Evolutionary conservation across 2,329 filamentous ascomycete species (phyloP).

Genomic region (Emericellopsis cladophorae): DNA sequence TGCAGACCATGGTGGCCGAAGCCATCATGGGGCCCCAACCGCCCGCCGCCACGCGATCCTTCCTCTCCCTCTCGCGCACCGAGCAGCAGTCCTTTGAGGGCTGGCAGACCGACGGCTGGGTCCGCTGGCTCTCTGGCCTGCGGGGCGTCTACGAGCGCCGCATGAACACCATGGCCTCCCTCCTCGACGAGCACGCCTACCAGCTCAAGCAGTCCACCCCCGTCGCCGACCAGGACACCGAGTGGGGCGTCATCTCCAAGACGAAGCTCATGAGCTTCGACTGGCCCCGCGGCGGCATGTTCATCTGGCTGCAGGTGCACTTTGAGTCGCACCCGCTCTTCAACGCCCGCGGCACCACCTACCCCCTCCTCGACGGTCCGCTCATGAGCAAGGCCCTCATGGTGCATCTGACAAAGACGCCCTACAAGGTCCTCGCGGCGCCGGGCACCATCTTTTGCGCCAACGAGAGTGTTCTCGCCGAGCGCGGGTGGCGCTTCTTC

Average conservation of each 20-base stretch:
- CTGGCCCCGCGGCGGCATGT: constrained; percentile 84
- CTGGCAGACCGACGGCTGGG: constrained; percentile 79
- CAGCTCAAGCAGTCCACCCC: constrained; percentile 50
- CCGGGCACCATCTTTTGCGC: constrained; percentile 67
- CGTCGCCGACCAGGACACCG: constrained; percentile 27
- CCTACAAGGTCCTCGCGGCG: constrained; percentile 55
- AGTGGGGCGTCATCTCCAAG: constrained; percentile 68
- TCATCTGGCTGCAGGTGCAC: constrained; percentile 67
- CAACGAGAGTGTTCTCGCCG: constrained; percentile 41
- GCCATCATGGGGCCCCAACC: constrained; percentile 58
- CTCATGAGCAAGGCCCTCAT: constrained; percentile 54
- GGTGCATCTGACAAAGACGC: constrained; percentile 56
- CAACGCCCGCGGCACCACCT: constrained; percentile 14
- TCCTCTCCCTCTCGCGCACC: constrained; percentile 28
- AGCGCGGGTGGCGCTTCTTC: constrained; percentile 58
- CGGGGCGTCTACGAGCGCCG: constrained; percentile 74
- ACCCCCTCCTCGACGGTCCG: constrained; percentile 34
- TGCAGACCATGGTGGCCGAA: constrained; percentile 70
- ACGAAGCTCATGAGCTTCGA: constrained; percentile 62
- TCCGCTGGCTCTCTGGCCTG: constrained; percentile 80
- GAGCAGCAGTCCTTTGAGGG: constrained; percentile 36
- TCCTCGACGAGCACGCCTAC: constrained; percentile 56
- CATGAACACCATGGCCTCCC: constrained; percentile 67
- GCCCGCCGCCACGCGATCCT: constrained; percentile 26
- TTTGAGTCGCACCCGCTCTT: constrained; percentile 64